Conservation (phyloP, 2,329 filamentous ascomycete species). For the Colletotrichum cereale region DNA sequence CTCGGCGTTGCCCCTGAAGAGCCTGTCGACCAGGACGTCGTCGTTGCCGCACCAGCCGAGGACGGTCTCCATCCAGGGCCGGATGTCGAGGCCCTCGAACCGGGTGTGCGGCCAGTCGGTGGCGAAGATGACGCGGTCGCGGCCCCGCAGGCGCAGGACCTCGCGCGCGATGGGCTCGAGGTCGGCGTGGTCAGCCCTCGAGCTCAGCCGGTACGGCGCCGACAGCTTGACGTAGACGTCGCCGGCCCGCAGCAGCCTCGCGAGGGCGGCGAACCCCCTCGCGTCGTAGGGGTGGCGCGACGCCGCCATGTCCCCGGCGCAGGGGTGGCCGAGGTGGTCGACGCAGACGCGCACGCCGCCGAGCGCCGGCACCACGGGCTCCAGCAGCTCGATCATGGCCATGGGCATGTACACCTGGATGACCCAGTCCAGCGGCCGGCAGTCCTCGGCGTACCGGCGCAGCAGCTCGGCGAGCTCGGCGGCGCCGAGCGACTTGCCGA, state of each 20-base stretch:
- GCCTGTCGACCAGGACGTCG: constrained; percentile 57
- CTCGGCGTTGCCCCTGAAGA: constrained; percentile 69
- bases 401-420: constrained; percentile 70
- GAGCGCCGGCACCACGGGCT: constrained; percentile 61
- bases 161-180: constrained; percentile 63
- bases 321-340: constrained; percentile 70
- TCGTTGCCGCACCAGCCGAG: constrained; percentile 65
- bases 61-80: constrained; percentile 65
- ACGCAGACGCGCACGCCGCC: constrained; percentile 66
- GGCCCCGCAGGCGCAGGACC: constrained; percentile 58
- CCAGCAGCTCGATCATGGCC: constrained; percentile 60
- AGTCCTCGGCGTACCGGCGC: constrained; percentile 61
- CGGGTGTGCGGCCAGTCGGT: constrained; percentile 76
- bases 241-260: constrained; percentile 59
- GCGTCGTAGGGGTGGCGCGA: constrained; percentile 57
- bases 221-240: constrained; percentile 70
- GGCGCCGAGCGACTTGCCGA: constrained; percentile 55
- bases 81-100: constrained; percentile 68
- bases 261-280: constrained; percentile 61
- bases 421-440: constrained; percentile 66
- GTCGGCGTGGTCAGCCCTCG: constrained; percentile 57
- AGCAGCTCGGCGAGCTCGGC: constrained; percentile 57
- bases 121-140: constrained; percentile 65
- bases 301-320: constrained; percentile 46
- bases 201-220: constrained; percentile 67